Percentiles rank a stretch among this genome's conserved stretches.
phyloP scores from a whole-genome alignment of 805 yeast genomes.

The Metschnikowia peoriensis region DNA sequence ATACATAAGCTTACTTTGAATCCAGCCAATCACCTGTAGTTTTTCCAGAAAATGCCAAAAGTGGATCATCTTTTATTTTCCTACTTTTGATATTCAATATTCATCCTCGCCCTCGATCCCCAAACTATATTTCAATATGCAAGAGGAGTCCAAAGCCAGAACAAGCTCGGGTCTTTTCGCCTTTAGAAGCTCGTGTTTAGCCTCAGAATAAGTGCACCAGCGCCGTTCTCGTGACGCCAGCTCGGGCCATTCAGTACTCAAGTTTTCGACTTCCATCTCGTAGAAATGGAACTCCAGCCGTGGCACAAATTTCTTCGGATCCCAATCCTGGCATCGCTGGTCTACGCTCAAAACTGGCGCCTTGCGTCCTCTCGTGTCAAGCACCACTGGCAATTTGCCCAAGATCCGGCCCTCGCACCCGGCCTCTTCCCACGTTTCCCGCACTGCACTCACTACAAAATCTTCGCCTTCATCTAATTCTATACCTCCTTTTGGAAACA shows the following conservation, averaged over 20 bases:
- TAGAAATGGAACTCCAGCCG: conserved; percentile 85
- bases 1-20: too few species aligned
- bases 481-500: conserved; percentile 94
- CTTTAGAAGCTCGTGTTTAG: conserved; percentile 54
- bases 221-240: conserved; percentile 53
- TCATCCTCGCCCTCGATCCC: conserved; percentile 7
- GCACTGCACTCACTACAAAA: conserved; percentile 53
- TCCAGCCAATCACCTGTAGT: too few species aligned
- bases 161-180: conserved; percentile 67
- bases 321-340: conserved; percentile 31
- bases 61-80: background rate
- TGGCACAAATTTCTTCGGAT: conserved; percentile 50
- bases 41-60: too few species aligned
- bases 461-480: conserved; percentile 73
- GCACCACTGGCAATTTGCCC: conserved; percentile 58
- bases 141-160: conserved; percentile 58
- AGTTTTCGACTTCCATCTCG: conserved; percentile 62
- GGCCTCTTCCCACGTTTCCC: conserved; percentile 99
- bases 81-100: conserved; percentile 1
- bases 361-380: conserved; percentile 48
- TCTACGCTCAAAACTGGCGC: conserved; percentile 36
- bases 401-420: conserved; percentile 74
- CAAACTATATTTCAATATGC: conserved; percentile 39
- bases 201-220: conserved; percentile 74
- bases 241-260: conserved; percentile 79